These are phyloP conservation scores for Termitomyces sp. DNA, from an alignment of 768 basidiomycete genomes.

Conservation along the genomic window DNA sequence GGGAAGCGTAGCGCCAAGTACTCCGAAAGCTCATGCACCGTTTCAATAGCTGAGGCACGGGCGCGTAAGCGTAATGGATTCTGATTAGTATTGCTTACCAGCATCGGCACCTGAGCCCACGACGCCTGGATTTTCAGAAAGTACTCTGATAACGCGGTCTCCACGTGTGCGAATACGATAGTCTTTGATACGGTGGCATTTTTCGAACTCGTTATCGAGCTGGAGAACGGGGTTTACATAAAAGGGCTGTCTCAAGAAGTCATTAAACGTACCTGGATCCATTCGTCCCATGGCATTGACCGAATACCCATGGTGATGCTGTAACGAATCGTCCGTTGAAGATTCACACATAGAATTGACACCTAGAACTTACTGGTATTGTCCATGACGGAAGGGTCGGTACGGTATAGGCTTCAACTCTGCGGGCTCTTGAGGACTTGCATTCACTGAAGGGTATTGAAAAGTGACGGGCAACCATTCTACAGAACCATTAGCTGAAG, in stretches of 20 bases:
- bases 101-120: conserved; percentile 37
- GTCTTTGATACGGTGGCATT: conserved; percentile 57
- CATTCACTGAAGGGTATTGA: conserved; percentile 47
- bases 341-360: neutral
- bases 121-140: conserved; percentile 44
- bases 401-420: conserved; percentile 60
- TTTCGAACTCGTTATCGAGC: conserved; percentile 58
- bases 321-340: neutral
- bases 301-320: conserved; percentile 26
- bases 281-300: conserved; percentile 64
- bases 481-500: conserved; percentile 19
- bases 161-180: conserved; percentile 55
- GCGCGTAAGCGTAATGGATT: neutral
- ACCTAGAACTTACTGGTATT: conserved; percentile 51
- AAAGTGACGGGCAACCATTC: conserved; percentile 56
- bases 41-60: conserved; percentile 50
- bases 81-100: conserved; percentile 26
- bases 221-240: conserved; percentile 20
- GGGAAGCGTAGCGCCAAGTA: conserved; percentile 67
- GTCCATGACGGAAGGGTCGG: conserved; percentile 61
- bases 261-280: conserved; percentile 58
- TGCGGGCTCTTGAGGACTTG: conserved; percentile 37
- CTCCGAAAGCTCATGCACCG: conserved; percentile 67
- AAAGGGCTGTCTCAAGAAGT: neutral
- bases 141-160: conserved; percentile 43